Base-by-base conservation (phyloP, 2,329 filamentous ascomycete species). In the Epichloe typhina region DNA sequence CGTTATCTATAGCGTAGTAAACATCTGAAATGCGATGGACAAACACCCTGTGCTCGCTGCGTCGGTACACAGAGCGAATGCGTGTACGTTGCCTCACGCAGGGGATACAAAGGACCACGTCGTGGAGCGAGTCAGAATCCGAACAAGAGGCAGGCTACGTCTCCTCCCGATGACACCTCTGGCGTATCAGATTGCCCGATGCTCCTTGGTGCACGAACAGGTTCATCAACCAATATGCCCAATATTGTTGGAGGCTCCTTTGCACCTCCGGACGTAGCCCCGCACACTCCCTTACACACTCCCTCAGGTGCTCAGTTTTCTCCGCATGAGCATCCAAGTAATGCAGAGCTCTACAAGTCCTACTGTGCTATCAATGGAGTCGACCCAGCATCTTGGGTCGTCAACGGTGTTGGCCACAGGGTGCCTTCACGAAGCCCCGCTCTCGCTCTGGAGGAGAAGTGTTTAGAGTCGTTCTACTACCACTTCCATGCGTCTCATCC, bases 11-110 rank as follows among this genome's bases (percentile, higher is more conserved):
- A 81, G 77, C 72, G 78, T 48, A 69, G 62, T 55, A 80, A 86
- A 61, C 86, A 90, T 64, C 73, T 89, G 46, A 90, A 88, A 63
- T 90, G 86, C 62, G 83, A 89, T 64, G 84, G 84, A 31, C 67
- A 72, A 38, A 81, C 68, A 35, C 85, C 86, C 12, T 90, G 86
- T 66, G 74, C 77, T 45, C 80, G 86, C 50, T 90, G 86, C 65
- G 68, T 69, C 21, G 66, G 70, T 47, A 74, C 76, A 46, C 75
- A 76, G 51, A 68, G 73, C 17, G 73, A 82, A 46, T 91, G 86
- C 64, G 69, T 81, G 60, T 89, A 88, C 62, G 79, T 87, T 46
- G 80, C 83, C 43, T 88, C 84, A 39, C 80, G 85, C 42, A 78
- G 86, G 54, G 86, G 86, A 33, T 87, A 86, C 69, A 87, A 85